Evolutionary conservation across 345 rosid species (phyloP).

Genomic region (Abelmoschus esculentus): DNA sequence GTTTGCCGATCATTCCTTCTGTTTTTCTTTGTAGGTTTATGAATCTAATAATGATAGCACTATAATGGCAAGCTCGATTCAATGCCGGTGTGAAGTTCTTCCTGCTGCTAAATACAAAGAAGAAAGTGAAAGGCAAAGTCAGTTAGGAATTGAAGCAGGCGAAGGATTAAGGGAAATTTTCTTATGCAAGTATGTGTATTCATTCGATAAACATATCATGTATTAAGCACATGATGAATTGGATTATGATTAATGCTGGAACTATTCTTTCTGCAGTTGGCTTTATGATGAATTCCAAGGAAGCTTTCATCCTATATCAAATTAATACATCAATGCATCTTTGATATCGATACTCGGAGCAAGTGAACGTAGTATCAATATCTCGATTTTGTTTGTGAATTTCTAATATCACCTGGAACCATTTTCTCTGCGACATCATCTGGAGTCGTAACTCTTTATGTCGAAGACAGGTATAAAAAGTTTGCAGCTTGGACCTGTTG

Average conservation of each 20-base stretch:
- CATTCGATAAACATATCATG: neutral
- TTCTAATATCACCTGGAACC: neutral
- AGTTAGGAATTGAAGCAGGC: slow-evolving; percentile 28
- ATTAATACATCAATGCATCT: slow-evolving; percentile 21
- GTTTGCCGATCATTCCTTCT: neutral
- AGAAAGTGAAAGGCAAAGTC: slow-evolving; percentile 35
- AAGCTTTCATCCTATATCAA: slow-evolving; percentile 45
- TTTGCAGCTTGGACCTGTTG: slow-evolving; percentile 1
- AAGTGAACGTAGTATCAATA: slow-evolving; percentile 12
- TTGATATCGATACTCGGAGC: slow-evolving; percentile 10
- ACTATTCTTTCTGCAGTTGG: slow-evolving; percentile 44
- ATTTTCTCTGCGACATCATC: neutral
- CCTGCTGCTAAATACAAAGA: slow-evolving; percentile 44
- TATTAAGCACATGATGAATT: neutral
- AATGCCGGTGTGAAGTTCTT: slow-evolving; percentile 56
- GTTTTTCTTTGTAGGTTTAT: slow-evolving; percentile 39
- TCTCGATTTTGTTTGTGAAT: neutral
- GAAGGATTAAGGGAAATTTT: slow-evolving; percentile 31
- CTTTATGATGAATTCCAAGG: slow-evolving; percentile 54
- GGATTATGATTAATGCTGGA: neutral
- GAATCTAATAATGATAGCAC: slow-evolving; percentile 52
- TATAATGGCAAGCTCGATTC: slow-evolving; percentile 41
- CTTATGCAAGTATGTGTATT: slow-evolving; percentile 51
- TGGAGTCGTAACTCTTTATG: neutral
- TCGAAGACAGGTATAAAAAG: neutral